Conservation (phyloP, 208 protist genomes). For the Trypanosoma caninum region DNA sequence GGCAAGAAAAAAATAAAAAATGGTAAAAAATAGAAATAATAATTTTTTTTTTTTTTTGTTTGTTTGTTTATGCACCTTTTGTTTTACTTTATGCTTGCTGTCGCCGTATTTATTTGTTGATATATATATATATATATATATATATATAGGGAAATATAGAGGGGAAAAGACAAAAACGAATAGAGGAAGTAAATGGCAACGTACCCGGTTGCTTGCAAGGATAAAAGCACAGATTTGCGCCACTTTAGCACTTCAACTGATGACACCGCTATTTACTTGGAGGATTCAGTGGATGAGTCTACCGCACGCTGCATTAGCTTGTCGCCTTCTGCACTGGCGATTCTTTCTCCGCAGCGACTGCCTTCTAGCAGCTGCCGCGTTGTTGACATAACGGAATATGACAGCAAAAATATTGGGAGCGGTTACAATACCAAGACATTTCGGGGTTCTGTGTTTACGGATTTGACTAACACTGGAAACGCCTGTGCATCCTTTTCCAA, state of each 20-base stretch:
- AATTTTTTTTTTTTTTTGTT: not conserved
- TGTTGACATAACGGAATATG: constrained; percentile 75
- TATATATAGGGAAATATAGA: constrained; percentile 3
- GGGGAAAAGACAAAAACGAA: too few species aligned
- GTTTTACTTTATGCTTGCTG: too few species aligned
- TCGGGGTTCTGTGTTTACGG: constrained; percentile 29
- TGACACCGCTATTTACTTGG: constrained; percentile 78
- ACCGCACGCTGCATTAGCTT: constrained; percentile 69
- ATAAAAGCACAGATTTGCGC: constrained; percentile 32
- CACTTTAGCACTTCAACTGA: constrained; percentile 67
- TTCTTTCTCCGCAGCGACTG: constrained; percentile 73
- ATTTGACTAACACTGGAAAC: constrained; percentile 35
- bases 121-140: constrained; percentile 4
- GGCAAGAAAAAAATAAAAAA: not conserved
- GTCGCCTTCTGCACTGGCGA: constrained; percentile 64
- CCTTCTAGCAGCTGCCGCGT: constrained; percentile 23
- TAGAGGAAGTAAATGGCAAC: too few species aligned
- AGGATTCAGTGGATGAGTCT: constrained; percentile 70
- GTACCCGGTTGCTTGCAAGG: constrained; percentile 6
- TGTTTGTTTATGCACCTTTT: not conserved
- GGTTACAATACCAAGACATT: not conserved
- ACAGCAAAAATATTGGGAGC: constrained; percentile 42
- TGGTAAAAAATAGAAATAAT: constrained; percentile 14
- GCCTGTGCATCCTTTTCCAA: constrained; percentile 31
- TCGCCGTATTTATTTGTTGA: constrained; percentile 7